Evolutionary conservation across 768 basidiomycete species (phyloP).

Genomic region (Boletellus ananiceps): DNA sequence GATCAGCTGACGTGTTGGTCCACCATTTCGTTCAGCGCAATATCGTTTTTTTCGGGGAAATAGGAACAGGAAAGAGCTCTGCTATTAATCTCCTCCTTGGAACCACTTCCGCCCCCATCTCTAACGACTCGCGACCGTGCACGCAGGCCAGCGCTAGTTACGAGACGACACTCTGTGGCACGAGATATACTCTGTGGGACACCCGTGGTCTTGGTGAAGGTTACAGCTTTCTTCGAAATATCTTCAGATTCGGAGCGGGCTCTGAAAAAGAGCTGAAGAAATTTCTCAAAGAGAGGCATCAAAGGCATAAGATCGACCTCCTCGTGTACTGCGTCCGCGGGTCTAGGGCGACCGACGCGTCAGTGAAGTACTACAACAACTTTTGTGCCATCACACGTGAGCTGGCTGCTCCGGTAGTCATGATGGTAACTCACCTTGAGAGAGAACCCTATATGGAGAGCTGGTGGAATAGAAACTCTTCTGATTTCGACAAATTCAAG

Average conservation of each 20-base stretch:
- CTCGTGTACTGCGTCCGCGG: slow-evolving; percentile 37
- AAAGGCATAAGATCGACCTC: slow-evolving; percentile 32
- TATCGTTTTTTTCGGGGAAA: slow-evolving; percentile 24
- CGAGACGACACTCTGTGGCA: background rate
- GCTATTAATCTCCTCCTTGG: slow-evolving; percentile 23
- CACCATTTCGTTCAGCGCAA: slow-evolving; percentile 4
- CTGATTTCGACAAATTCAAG: slow-evolving; percentile 15
- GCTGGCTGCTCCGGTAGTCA: slow-evolving; percentile 32
- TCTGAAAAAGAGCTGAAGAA: slow-evolving; percentile 19
- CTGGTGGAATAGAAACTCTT: slow-evolving; percentile 29
- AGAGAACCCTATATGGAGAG: slow-evolving; percentile 20
- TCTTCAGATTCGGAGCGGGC: slow-evolving; percentile 6
- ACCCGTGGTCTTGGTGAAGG: slow-evolving; percentile 37
- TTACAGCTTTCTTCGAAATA: slow-evolving; percentile 3
- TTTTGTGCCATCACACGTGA: slow-evolving; percentile 36
- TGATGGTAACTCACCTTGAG: slow-evolving; percentile 38
- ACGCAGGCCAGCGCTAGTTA: slow-evolving; percentile 10
- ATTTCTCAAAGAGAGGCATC: slow-evolving; percentile 20
- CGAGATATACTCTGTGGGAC: slow-evolving; percentile 28
- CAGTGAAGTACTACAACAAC: slow-evolving; percentile 29
- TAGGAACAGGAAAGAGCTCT: slow-evolving; percentile 26
- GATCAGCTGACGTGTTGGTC: slow-evolving; percentile 1
- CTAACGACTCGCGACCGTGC: slow-evolving; percentile 14
- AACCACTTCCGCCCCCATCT: slow-evolving; percentile 2
- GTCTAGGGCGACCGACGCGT: slow-evolving; percentile 28